Evolutionary conservation across 2,329 filamentous ascomycete species (phyloP), one percentile per base, ranked within the genome.

Genomic region (Pseudomassariella vexata): DNA sequence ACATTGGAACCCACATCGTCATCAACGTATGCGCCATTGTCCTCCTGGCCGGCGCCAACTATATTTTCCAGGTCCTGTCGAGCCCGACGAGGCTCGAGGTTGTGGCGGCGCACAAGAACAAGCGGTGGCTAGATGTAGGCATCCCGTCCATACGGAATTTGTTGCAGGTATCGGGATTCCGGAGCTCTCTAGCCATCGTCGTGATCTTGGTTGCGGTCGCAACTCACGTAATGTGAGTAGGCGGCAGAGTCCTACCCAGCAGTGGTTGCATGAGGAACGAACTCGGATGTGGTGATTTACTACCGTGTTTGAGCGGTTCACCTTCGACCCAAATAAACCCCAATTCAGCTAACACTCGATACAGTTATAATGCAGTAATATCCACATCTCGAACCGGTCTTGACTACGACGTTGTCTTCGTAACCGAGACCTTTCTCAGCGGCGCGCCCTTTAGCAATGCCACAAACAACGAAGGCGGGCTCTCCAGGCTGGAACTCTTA

Each of bases 71-170:
- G 47, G 57, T 72, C n/a, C 61, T 75, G 9, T 62, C 57, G 42
- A 73, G 70, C 40, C 72, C 71, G 5, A 73, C 68, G 6, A 60
- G 70, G 24, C 48, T 48, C 9, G 70, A 75, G 42, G 46, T 76
- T 7, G 54, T 61, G 18, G 47, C 41, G 9, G 70, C 70, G 5
- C 72, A 76, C 40, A 53, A 50, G 9, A 53, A 49, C 20, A 58
- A 54, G 41, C 53, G 46, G 26, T 74, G 69, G 70, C 49, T 76
- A 30, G 68, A 76, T 38, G 66, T 76, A 18, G 71, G 71, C 6
- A 57, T 74, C 12, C 66, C 70, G 6, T 73, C 70, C 9, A 30
- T 73, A 18, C 60, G 69, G 29, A 76, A 76, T 41, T 48, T 73
- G 3, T 34, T 41, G 9, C 49, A 60, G 32, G 63, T 74, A 32